Conservation (phyloP, 108 stramenopile species). For the Nannochloropsis granulata region DNA sequence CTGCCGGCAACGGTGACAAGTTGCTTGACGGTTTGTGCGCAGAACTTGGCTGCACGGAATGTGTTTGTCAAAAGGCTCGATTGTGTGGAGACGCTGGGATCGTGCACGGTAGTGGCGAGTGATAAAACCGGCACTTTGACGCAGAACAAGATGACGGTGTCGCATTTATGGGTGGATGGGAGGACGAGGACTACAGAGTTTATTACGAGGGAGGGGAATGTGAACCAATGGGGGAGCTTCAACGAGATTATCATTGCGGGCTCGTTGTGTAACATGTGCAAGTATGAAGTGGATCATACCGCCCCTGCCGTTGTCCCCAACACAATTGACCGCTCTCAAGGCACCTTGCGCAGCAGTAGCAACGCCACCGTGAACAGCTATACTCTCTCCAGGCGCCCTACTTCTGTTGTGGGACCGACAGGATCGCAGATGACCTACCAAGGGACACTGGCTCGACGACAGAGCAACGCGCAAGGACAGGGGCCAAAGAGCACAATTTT, state of each 20-base stretch:
- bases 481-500: not conserved
- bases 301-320: not conserved
- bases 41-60: constrained; percentile 7
- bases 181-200: not conserved
- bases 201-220: not conserved
- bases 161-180: constrained; percentile 8
- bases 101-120: constrained; percentile 40
- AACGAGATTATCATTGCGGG: not conserved
- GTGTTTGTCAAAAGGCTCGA: constrained; percentile 50
- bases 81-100: constrained; percentile 50
- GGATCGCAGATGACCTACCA: not conserved
- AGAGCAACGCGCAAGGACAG: not conserved
- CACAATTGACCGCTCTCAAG: not conserved
- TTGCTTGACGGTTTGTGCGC: constrained; percentile 20
- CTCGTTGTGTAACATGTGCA: not conserved
- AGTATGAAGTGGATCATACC: not conserved
- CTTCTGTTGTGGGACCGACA: not conserved
- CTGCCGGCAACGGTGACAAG: constrained; percentile 41
- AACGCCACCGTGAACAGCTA: not conserved
- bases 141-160: constrained; percentile 55
- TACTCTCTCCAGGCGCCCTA: not conserved
- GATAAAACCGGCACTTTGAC: constrained; percentile 57
- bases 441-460: not conserved
- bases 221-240: not conserved
- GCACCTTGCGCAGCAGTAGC: not conserved